Conservation (phyloP, 1,284 basidiomycete genomes). For the Acaromyces ingoldii region DNA sequence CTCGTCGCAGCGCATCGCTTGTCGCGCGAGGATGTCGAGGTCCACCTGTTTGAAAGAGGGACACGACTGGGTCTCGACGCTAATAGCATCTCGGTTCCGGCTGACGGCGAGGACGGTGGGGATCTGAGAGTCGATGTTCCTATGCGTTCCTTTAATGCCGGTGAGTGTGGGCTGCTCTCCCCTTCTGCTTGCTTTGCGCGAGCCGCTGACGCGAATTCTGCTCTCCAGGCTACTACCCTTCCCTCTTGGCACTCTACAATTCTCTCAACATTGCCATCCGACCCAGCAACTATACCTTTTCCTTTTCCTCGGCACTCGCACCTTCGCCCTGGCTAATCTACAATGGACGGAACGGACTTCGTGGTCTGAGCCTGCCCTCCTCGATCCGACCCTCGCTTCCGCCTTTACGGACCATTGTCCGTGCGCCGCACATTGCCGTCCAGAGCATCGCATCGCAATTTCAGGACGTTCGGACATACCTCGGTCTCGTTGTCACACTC, state of each 20-base stretch:
- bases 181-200: neutral
- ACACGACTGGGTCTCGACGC: slow-evolving; percentile 41
- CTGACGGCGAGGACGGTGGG: neutral
- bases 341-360: slow-evolving; percentile 30
- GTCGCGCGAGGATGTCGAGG: slow-evolving; percentile 10
- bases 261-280: slow-evolving; percentile 23
- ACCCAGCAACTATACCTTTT: slow-evolving; percentile 39
- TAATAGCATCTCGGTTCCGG: slow-evolving; percentile 36
- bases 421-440: neutral
- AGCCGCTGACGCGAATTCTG: neutral
- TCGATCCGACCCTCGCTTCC: too few relatives aligned
- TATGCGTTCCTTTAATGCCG: slow-evolving; percentile 45
- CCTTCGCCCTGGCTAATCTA: slow-evolving; percentile 25
- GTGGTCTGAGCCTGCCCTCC: slow-evolving; percentile 29
- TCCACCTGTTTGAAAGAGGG: slow-evolving; percentile 41
- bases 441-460: neutral
- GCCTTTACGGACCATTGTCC: too few relatives aligned
- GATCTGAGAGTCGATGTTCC: slow-evolving; percentile 40
- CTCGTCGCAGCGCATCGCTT: slow-evolving; percentile 83
- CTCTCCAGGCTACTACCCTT: slow-evolving; percentile 39
- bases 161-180: slow-evolving; percentile 7
- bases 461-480: slow-evolving; percentile 5
- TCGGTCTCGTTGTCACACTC: slow-evolving; percentile 15
- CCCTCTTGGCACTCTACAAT: slow-evolving; percentile 35
- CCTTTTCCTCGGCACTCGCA: slow-evolving; percentile 16